Evolutionary conservation across 1,284 basidiomycete species (phyloP).

Genomic region (Moesziomyces sp.): DNA sequence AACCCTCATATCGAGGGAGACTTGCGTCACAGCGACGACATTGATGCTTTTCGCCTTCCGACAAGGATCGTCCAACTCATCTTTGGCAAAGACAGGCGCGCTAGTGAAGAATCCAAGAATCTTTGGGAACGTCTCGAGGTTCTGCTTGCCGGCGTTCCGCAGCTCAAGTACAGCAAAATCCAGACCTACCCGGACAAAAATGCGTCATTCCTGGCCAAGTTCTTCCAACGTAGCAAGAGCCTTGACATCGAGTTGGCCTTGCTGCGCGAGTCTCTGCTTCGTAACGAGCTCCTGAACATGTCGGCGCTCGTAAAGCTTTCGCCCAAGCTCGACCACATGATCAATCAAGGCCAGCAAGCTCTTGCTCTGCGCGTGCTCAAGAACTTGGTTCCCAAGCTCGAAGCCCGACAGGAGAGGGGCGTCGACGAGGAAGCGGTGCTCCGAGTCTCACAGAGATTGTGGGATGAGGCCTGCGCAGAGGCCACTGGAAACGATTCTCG

Average conservation of each 20-base stretch:
- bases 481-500: background rate
- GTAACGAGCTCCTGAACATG: slow-evolving; percentile 27
- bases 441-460: slow-evolving; percentile 3
- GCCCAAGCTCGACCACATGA: slow-evolving; percentile 3
- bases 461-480: slow-evolving; percentile 19
- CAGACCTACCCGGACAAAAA: slow-evolving; percentile 7
- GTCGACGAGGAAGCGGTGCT: slow-evolving; percentile 13
- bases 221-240: slow-evolving; percentile 18
- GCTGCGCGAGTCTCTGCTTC: slow-evolving; percentile 24
- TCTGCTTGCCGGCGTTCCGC: slow-evolving; percentile 1
- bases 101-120: background rate
- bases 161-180: slow-evolving; percentile 1
- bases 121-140: background rate
- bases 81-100: slow-evolving; percentile 1
- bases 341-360: slow-evolving; percentile 3
- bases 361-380: slow-evolving; percentile 17
- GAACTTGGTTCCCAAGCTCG: slow-evolving; percentile 20
- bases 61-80: slow-evolving; percentile 4
- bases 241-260: slow-evolving; percentile 29
- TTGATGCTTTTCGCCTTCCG: slow-evolving; percentile 8
- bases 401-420: slow-evolving; percentile 20
- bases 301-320: slow-evolving; percentile 11
- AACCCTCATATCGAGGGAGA: slow-evolving; percentile 7
- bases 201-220: slow-evolving; percentile 2
- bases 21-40: background rate